Conservation (phyloP, 1,139 yeast genomes). For the Taphrina deformans region DNA sequence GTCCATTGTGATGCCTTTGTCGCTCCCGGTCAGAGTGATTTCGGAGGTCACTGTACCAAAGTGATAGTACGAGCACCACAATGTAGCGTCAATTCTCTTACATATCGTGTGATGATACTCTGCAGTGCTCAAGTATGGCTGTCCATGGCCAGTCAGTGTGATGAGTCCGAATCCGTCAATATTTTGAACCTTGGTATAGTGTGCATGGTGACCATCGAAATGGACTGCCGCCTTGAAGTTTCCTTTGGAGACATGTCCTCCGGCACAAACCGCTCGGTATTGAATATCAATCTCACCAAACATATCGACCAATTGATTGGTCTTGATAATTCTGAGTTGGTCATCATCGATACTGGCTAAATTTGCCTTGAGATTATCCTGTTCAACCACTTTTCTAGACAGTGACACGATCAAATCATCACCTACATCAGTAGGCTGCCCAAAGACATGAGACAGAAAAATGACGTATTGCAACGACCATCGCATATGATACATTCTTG, state of each 20-base stretch:
- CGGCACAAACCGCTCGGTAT: not conserved
- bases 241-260: not conserved
- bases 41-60: not conserved
- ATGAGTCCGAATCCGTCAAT: not conserved
- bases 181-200: not conserved
- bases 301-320: too few relatives aligned
- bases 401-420: too few relatives aligned
- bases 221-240: not conserved
- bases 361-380: too few relatives aligned
- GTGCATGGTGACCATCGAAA: not conserved
- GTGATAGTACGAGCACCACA: not conserved
- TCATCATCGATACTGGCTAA: too few relatives aligned
- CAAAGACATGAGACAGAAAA: too few relatives aligned
- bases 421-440: too few relatives aligned
- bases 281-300: too few relatives aligned
- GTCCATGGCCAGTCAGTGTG: not conserved
- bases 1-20: not conserved
- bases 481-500: too few relatives aligned
- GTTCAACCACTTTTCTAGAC: too few relatives aligned
- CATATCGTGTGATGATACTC: not conserved
- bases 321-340: too few relatives aligned
- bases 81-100: not conserved
- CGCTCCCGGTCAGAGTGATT: not conserved
- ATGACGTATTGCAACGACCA: too few relatives aligned
- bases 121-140: not conserved